phyloP scores from a whole-genome alignment of 2,329 filamentous ascomycete species.

The Hansfordia pulvinata region DNA sequence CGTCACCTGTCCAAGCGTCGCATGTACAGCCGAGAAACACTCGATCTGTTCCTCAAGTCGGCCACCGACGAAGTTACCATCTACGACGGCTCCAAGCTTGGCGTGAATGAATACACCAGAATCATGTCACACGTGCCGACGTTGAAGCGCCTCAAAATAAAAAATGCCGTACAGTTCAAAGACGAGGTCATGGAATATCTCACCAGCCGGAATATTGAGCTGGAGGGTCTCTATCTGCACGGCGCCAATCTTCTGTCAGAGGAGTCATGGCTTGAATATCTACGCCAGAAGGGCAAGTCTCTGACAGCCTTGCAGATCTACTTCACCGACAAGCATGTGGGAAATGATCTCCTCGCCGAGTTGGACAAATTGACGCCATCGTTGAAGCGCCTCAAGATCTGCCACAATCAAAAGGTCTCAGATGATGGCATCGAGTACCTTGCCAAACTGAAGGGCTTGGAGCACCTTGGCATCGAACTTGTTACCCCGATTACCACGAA shows the following conservation, averaged over 20 bases:
- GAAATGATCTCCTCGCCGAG: constrained; percentile 55
- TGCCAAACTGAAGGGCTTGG: constrained; percentile 44
- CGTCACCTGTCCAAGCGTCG: constrained; percentile 46
- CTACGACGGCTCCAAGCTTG: constrained; percentile 51
- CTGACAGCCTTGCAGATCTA: constrained; percentile 65
- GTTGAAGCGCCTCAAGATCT: constrained; percentile 67
- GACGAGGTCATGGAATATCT: constrained; percentile 74
- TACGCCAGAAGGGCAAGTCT: constrained; percentile 48
- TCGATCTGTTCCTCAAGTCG: constrained; percentile 43
- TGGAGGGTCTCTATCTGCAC: constrained; percentile 67
- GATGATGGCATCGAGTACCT: constrained; percentile 53
- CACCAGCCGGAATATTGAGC: constrained; percentile 50
- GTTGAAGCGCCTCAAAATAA: constrained; percentile 58
- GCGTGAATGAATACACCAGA: constrained; percentile 61
- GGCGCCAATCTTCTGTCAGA: constrained; percentile 76
- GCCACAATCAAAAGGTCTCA: constrained; percentile 63
- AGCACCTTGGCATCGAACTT: constrained; percentile 65
- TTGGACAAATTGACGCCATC: too few relatives aligned
- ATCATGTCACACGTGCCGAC: constrained; percentile 66
- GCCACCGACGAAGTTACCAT: constrained; percentile 35
- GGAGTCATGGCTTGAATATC: constrained; percentile 57
- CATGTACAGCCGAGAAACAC: constrained; percentile 36
- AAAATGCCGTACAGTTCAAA: constrained; percentile 86
- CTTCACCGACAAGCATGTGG: constrained; percentile 72
- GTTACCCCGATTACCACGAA: constrained; percentile 40